Evolutionary conservation across 345 rosid species (phyloP).

Genomic region (Ceriops zippeliana): DNA sequence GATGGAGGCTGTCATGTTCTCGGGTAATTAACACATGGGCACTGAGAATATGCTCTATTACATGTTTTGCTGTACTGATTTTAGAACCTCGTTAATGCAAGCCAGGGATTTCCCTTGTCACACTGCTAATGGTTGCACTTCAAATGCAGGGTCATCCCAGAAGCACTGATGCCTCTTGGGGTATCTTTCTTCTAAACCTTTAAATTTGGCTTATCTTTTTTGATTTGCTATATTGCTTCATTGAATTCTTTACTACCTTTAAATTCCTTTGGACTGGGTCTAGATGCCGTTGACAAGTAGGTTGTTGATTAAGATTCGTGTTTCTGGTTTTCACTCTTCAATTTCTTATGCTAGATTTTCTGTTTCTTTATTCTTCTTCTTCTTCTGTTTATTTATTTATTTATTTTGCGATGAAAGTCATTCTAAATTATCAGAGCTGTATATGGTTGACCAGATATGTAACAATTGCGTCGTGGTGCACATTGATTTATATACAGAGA

Average conservation of each 20-base stretch:
- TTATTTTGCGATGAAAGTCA: neutral
- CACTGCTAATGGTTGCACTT: slow-evolving; percentile 16
- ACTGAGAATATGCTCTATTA: neutral
- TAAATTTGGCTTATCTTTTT: slow-evolving; percentile 6
- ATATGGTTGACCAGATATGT: no score
- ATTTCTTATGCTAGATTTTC: no score
- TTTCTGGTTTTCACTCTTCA: neutral
- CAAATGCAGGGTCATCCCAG: slow-evolving; percentile 84
- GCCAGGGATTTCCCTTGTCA: neutral
- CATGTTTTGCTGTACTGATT: neutral
- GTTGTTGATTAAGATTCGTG: neutral
- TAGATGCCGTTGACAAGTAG: neutral
- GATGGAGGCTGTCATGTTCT: slow-evolving; percentile 90
- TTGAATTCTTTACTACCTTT: no score
- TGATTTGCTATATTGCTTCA: neutral
- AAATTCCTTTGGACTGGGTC: neutral
- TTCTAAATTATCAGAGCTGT: no score
- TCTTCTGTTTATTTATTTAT: neutral
- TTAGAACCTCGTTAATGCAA: neutral
- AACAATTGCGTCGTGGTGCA: no score
- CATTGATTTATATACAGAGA: neutral
- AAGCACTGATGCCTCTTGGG: slow-evolving; percentile 92
- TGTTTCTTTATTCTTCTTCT: no score
- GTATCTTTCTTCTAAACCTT: slow-evolving; percentile 32
- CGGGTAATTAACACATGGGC: slow-evolving; percentile 51